Conservation (phyloP, 257 asterid species). For the Nicotiana tabacum region DNA sequence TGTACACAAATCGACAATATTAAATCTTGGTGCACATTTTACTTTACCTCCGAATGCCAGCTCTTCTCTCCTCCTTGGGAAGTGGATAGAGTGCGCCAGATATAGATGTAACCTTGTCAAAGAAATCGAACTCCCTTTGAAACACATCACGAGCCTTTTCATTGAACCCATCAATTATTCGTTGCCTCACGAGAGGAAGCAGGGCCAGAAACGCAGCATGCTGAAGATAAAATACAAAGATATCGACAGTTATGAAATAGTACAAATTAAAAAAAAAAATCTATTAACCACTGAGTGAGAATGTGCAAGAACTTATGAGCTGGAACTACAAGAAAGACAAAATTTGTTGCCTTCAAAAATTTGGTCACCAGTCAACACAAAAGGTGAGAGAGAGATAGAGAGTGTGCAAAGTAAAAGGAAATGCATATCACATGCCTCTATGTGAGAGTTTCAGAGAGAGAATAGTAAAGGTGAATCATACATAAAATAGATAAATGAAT, state of each 20-base stretch:
- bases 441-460: neutral
- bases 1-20: slow-evolving; percentile 1
- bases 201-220: slow-evolving; percentile 61
- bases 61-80: slow-evolving; percentile 96
- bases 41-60: slow-evolving; percentile 83
- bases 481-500: too few species aligned
- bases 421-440: neutral
- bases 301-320: neutral
- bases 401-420: too few species aligned
- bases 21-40: slow-evolving; percentile 15
- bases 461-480: neutral
- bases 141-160: slow-evolving; percentile 70
- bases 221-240: slow-evolving; percentile 40
- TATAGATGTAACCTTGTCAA: slow-evolving; percentile 96
- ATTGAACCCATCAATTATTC: slow-evolving; percentile 76
- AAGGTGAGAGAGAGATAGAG: neutral
- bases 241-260: slow-evolving; percentile 3
- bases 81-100: slow-evolving; percentile 90
- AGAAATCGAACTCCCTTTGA: slow-evolving; percentile 89
- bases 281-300: neutral
- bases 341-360: neutral
- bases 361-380: neutral
- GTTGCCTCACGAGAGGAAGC: slow-evolving; percentile 79
- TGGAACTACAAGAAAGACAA: neutral
- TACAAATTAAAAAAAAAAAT: neutral